phyloP scores from a whole-genome alignment of 139 green algal species.

The Klebsormidium nitens region DNA sequence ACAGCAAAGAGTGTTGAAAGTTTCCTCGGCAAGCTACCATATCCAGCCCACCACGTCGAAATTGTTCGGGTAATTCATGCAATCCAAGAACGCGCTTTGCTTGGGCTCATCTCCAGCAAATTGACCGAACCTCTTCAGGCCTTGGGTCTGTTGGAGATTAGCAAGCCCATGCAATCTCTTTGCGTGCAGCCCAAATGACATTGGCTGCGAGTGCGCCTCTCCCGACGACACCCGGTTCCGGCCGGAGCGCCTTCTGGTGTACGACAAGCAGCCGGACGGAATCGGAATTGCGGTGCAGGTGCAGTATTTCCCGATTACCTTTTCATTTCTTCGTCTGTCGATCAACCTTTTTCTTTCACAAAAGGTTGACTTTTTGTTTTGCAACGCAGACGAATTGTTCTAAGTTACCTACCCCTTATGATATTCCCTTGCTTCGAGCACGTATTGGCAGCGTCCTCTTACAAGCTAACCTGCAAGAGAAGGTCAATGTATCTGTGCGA shows the following conservation, averaged over 20 bases:
- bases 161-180: no score
- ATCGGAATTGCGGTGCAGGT: constrained; percentile 73
- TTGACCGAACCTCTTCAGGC: no score
- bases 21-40: no score
- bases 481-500: no score
- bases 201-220: constrained; percentile 76
- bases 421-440: neutral
- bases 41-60: no score
- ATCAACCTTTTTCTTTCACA: neutral
- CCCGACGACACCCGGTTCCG: constrained; percentile 63
- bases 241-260: constrained; percentile 84
- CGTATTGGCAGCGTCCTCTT: no score
- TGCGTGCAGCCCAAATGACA: constrained; percentile 55
- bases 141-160: no score
- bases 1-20: no score
- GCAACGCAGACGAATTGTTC: neutral
- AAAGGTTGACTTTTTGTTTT: neutral
- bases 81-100: no score
- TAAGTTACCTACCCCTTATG: neutral
- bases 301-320: neutral
- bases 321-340: neutral
- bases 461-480: no score
- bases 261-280: constrained; percentile 80
- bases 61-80: no score
- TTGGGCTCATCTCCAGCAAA: no score